A percentile compares a stretch with the other conserved stretches of the same genome.
These are phyloP conservation scores for Sporothrix protearum DNA, from an alignment of 2,329 filamentous ascomycete species.

Conservation along the genomic window DNA sequence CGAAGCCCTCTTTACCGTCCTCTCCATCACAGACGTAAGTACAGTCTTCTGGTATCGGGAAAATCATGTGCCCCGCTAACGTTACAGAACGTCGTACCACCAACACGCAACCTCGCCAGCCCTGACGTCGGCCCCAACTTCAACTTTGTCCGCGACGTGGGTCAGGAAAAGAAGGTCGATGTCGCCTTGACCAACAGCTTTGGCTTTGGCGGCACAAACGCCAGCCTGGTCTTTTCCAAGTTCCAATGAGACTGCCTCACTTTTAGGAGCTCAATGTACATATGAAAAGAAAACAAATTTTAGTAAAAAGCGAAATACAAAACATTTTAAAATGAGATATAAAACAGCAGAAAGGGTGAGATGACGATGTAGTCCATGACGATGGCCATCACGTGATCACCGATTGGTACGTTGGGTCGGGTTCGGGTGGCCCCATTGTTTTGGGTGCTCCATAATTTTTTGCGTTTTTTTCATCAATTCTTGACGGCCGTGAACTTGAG, in stretches of 20 bases:
- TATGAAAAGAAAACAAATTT: neutral
- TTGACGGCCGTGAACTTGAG: neutral
- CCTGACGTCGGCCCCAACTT: conserved; percentile 67
- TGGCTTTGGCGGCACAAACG: conserved; percentile 96
- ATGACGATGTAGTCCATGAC: neutral
- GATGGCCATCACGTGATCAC: conserved; percentile 14
- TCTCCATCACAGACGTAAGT: conserved; percentile 73
- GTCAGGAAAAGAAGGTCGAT: conserved; percentile 67
- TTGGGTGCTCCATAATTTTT: conserved; percentile 15
- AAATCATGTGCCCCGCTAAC: neutral
- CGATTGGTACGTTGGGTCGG: neutral
- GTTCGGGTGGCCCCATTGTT: neutral
- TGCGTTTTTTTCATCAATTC: conserved; percentile 7
- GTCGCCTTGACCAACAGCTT: conserved; percentile 92
- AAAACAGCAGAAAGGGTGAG: neutral
- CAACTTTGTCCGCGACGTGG: conserved; percentile 73
- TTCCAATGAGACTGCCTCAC: conserved; percentile 25
- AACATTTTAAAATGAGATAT: neutral
- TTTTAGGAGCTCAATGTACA: neutral
- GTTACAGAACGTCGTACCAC: conserved; percentile 70
- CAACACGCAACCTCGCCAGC: conserved; percentile 76
- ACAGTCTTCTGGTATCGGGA: neutral
- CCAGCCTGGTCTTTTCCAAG: conserved; percentile 73
- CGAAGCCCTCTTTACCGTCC: conserved; percentile 79
- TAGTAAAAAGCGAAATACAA: neutral